Conservation (phyloP, 768 basidiomycete species). For the Suillus cothurnatus region DNA sequence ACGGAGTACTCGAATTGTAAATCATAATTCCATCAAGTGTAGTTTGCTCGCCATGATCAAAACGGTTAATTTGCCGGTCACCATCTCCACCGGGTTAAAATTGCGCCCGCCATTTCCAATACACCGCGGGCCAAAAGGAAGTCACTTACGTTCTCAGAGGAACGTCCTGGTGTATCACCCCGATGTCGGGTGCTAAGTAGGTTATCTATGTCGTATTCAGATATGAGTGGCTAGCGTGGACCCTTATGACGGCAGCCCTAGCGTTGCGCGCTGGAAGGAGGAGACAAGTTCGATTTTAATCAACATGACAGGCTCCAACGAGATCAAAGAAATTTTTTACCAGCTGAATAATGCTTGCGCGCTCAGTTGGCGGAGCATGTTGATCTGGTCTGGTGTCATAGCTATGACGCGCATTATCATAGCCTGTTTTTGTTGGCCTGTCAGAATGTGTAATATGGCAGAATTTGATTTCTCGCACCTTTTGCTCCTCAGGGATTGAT, state of each 20-base stretch:
- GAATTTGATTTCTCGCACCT: slow-evolving; percentile 33
- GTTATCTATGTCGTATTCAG: not conserved
- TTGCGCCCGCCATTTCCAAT: not conserved
- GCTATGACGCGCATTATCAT: slow-evolving; percentile 78
- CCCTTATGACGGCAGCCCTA: slow-evolving; percentile 32
- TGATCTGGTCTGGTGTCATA: slow-evolving; percentile 87
- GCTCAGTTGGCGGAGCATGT: slow-evolving; percentile 68
- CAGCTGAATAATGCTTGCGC: slow-evolving; percentile 79
- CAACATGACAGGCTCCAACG: slow-evolving; percentile 25
- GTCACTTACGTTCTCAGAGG: slow-evolving; percentile 1
- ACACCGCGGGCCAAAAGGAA: not conserved
- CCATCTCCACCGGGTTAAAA: not conserved
- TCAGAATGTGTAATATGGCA: not conserved
- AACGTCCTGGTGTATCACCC: not conserved
- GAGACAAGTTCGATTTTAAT: slow-evolving; percentile 26
- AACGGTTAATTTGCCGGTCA: not conserved
- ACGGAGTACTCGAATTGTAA: not conserved
- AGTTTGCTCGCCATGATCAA: not conserved
- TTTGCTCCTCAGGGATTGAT: slow-evolving; percentile 68
- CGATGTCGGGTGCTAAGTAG: not conserved
- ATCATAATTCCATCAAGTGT: not conserved
- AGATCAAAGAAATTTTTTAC: slow-evolving; percentile 44
- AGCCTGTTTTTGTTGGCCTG: slow-evolving; percentile 40
- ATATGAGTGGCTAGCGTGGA: not conserved
- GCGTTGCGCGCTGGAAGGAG: slow-evolving; percentile 30